A percentile compares a stretch with the other conserved stretches of the same genome.
Conservation (phyloP, 768 basidiomycete genomes). For the Serendipita vermifera region DNA sequence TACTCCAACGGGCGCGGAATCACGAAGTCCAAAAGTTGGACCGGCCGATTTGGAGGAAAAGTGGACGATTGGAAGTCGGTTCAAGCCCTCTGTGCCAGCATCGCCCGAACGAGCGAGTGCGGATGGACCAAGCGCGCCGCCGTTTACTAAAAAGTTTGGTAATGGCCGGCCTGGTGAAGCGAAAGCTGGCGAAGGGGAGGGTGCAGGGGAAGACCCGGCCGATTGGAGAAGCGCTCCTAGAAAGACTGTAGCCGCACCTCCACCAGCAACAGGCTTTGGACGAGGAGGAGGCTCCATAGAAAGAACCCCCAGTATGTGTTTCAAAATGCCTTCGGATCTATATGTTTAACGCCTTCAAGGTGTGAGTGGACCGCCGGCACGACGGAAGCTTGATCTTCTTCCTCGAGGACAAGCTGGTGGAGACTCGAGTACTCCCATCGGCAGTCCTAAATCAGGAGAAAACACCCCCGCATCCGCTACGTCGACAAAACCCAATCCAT, state of each 20-base stretch:
- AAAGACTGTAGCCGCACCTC: background rate
- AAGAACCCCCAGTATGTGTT: conserved; percentile 19
- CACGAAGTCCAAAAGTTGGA: conserved; percentile 21
- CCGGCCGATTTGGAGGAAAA: conserved; percentile 66
- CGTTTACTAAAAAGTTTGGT: conserved; percentile 29
- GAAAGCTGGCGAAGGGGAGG: conserved; percentile 38
- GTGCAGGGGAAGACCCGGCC: conserved; percentile 34
- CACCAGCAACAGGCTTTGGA: conserved; percentile 17
- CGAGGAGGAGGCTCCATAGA: conserved; percentile 38
- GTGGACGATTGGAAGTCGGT: conserved; percentile 65
- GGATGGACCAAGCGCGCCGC: conserved; percentile 20
- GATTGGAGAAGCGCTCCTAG: conserved; percentile 12
- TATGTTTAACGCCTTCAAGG: conserved; percentile 63
- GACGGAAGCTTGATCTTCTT: conserved; percentile 73
- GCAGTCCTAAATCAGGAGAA: conserved; percentile 59
- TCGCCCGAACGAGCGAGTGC: conserved; percentile 21
- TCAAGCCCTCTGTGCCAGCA: conserved; percentile 41
- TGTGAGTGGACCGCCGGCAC: conserved; percentile 65
- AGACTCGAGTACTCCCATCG: conserved; percentile 54
- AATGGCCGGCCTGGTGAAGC: conserved; percentile 40
- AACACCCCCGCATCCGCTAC: conserved; percentile 29
- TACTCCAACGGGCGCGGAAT: conserved; percentile 15
- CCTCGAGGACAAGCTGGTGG: conserved; percentile 65
- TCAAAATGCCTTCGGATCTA: conserved; percentile 12
- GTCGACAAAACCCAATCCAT: conserved; percentile 53